Base-by-base conservation (phyloP, 2,329 filamentous ascomycete genomes). In the Alternaria sp. region DNA sequence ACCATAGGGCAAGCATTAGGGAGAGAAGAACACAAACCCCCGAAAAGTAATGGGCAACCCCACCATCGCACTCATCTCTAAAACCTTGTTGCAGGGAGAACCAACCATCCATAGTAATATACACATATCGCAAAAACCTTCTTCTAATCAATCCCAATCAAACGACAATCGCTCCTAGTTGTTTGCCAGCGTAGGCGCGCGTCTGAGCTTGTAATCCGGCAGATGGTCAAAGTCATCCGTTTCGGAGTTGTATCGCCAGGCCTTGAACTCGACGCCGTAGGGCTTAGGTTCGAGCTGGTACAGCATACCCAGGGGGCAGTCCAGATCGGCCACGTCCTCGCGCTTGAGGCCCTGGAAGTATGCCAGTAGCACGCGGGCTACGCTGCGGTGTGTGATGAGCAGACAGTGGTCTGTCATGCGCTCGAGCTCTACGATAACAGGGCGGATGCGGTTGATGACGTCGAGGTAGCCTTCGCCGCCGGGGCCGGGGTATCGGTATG, bases 221-320 rank as follows among this genome's bases (percentile, higher is more conserved):
- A 96, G 82, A 77, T 96, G 90, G 63, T 96, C 89, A 73, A 99
- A 99, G 87, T 90, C 93, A 66, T 91, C 89, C 20, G 83, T 87
- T 4, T 86, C 84, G 66, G 92, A 88, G 76, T 97, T 92, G 83
- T 97, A 99, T 65, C 90, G 88, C 84, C 97, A 99, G 0, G 94
- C 95, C 79, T 97, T 95, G 83, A 98, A 97, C 65, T 97, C 95
- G 62, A 97, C 94, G 14, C 96, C 96, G 71, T 99, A 99, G 1
- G 96, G 96, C 85, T 97, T 97, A 33, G 96, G 96, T 81, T 99
- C 95, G 51, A 99, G 91, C 71, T 94, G 92, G 79, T 97, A 99
- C 8, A 97, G 85, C 85, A 97, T 94, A 18, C 96, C 96, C 53
- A 99, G 84, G 0, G 96, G 96, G 49, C 97, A 92, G 76, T 98